Evolutionary conservation across 352 stramenopile genomes (phyloP), one percentile per base, ranked within the genome.

Genomic region (Phytophthora fragariae): DNA sequence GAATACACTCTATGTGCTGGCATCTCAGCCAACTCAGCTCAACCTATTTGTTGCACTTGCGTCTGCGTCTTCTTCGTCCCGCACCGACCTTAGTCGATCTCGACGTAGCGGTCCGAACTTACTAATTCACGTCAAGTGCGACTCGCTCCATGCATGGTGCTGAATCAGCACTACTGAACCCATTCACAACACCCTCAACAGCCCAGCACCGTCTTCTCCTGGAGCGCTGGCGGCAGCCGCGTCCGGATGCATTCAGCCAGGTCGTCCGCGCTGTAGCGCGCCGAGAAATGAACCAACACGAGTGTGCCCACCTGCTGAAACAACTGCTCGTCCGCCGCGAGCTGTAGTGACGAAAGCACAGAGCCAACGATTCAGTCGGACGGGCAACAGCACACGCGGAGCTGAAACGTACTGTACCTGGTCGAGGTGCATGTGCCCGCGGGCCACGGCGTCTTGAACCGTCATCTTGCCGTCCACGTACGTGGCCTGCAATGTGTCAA

Each of bases 221-320:
- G 68, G 10, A 93, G 68, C 33, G 76, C 66, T 10, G 39, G 24
- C 10, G 83, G 78, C 14, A 92, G 62, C 7, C 77, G 76, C 15
- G 47, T 61, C 44, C 65, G 53, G 33, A 92, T 44, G 2, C 79
- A 72, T 37, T 83, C 61, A 5, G 47, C 39, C 15, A 94, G 62
- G 11, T 89, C 47, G 2, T 75, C 57, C 1, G 65, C 21, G 9
- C 53, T 77, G 70, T 95, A 94, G 12, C 85, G 79, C 35, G 88
- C 84, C 7, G 89, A 96, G 49, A 89, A 92, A 70, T 96, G 89
- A 44, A 92, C 84, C 11, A 96, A 64, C 24, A 96, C 75, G 21
- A 96, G 73, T 31, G 75, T 67, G 29, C 77, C 69, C 46, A 95
- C 77, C n/a, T 82, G 65, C 31, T 69, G 63, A 50, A 96, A 90